Evolutionary conservation across 768 basidiomycete genomes (phyloP), one percentile per base, ranked within the genome.

Genomic region (Lentinula lateritia): DNA sequence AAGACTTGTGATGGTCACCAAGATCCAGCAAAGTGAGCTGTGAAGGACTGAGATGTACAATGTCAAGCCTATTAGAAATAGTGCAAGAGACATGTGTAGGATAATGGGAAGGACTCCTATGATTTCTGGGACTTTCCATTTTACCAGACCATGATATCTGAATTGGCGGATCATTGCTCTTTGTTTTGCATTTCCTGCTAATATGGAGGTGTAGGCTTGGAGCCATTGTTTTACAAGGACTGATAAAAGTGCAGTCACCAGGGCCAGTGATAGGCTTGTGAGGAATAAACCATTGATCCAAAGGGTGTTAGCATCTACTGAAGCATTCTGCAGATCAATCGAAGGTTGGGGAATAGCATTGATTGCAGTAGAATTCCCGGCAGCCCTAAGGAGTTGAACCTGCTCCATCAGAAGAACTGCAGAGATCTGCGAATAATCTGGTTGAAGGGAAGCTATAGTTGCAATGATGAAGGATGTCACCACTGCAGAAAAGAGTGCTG

Each of bases 191-290:
- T 52, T 52, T 15, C 60, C 60, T 15, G 52, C 20, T 5, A 28
- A 28, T 32, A 34, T 43, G 6, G 23, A 16, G 5, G 16, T 58
- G 34, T 62, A 62, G 9, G 41, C n/a, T 32, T 55, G 56, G n/a
- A 62, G 42, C 61, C 61, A 62, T 53, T 61, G 61, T 20, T 61
- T 61, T 13, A 52, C 61, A 10, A 61, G 39, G 32, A 61, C 50
- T 10, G 28, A 61, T 57, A 16, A 43, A 52, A 41, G 46, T 39
- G 38, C 7, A 39, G 38, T 35, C 7, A 20, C 28, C 9, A 61
- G 36, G 18, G 35, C 39, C 10, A 39, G 43, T 12, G 61, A 32
- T 15, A 61, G 45, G 32, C 61, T 61, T 18, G 52, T 32, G 36
- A 58, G 48, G 36, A 52, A 61, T 32, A 55, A 45, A 13, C 56